Conservation (phyloP, 2,329 filamentous ascomycete genomes). For the Penicillium fuscoglaucum region DNA sequence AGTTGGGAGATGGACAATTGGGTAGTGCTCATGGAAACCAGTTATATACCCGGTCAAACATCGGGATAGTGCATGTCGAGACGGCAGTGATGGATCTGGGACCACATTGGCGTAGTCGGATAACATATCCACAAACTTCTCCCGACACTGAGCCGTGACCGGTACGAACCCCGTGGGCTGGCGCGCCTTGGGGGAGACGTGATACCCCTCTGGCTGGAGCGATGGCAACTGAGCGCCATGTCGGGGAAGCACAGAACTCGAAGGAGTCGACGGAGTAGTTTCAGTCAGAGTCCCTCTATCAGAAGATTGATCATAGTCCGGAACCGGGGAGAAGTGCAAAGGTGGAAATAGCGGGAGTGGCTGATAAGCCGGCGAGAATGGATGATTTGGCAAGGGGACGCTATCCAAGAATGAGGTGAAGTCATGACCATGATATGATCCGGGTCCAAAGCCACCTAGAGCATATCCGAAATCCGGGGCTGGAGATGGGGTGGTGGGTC, state of each 20-base stretch:
- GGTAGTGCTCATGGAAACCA: slow-evolving; percentile 37
- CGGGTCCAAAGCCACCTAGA: slow-evolving; percentile 15
- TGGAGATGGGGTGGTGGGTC: slow-evolving; percentile 24
- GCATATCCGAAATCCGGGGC: slow-evolving; percentile 28
- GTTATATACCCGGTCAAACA: slow-evolving; percentile 37
- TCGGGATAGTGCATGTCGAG: slow-evolving; percentile 35
- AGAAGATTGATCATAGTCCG: slow-evolving; percentile 29
- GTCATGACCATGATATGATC: slow-evolving; percentile 33
- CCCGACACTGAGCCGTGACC: slow-evolving; percentile 34
- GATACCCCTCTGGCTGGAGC: slow-evolving; percentile 35
- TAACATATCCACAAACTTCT: slow-evolving; percentile 27
- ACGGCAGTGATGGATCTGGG: slow-evolving; percentile 29
- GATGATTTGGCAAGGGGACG: slow-evolving; percentile 36
- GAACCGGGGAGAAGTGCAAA: slow-evolving; percentile 26
- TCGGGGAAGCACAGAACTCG: slow-evolving; percentile 34
- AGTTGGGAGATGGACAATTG: slow-evolving; percentile 36
- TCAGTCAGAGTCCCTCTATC: slow-evolving; percentile 19
- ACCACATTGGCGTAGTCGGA: slow-evolving; percentile 32
- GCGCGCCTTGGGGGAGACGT: slow-evolving; percentile 25
- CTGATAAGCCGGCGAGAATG: slow-evolving; percentile 36
- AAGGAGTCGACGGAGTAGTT: slow-evolving; percentile 22
- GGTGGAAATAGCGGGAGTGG: slow-evolving; percentile 35
- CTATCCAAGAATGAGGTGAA: slow-evolving; percentile 40
- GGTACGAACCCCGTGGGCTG: slow-evolving; percentile 32
- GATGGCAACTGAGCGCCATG: slow-evolving; percentile 37